These are phyloP conservation scores for Polyporus arcularius DNA, from an alignment of 768 basidiomycete species.

Conservation along the genomic window DNA sequence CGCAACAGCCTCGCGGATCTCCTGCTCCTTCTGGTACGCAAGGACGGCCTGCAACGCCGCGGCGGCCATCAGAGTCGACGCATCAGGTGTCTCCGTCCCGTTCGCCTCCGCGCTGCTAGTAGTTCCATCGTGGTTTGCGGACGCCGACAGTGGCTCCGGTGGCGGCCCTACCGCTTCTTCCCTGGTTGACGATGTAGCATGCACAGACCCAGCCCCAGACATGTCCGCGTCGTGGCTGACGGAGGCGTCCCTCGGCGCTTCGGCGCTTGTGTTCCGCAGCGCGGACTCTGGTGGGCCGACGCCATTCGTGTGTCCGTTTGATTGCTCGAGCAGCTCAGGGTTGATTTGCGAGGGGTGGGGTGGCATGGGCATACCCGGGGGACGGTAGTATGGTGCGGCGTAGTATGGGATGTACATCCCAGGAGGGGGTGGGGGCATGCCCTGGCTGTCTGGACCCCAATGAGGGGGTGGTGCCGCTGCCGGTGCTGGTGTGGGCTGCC, in stretches of 20 bases:
- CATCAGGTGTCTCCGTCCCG: slow-evolving; percentile 8
- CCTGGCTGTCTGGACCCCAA: slow-evolving; percentile 37
- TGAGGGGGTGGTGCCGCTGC: slow-evolving; percentile 32
- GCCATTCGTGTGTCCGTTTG: slow-evolving; percentile 13
- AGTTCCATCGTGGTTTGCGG: background rate
- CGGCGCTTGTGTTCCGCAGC: slow-evolving; percentile 11
- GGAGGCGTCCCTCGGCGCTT: background rate
- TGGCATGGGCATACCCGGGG: slow-evolving; percentile 28
- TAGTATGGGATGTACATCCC: slow-evolving; percentile 40
- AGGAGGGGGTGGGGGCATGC: slow-evolving; percentile 20
- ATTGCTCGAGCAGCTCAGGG: slow-evolving; percentile 25
- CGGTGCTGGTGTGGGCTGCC: slow-evolving; percentile 27
- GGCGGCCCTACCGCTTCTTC: slow-evolving; percentile 1
- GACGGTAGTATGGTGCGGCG: slow-evolving; percentile 53
- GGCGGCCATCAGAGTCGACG: slow-evolving; percentile 18
- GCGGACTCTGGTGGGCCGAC: slow-evolving; percentile 18
- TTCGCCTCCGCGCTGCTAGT: background rate
- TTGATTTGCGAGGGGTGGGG: slow-evolving; percentile 26
- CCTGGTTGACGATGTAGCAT: background rate
- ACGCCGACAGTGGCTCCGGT: background rate
- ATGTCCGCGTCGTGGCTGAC: background rate
- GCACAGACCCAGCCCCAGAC: background rate
- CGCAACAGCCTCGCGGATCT: slow-evolving; percentile 20
- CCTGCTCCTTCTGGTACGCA: slow-evolving; percentile 33
- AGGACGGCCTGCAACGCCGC: slow-evolving; percentile 37